These are phyloP conservation scores for Moniliophthora roreri DNA, from an alignment of 1,284 basidiomycete species.

Conservation along the genomic window DNA sequence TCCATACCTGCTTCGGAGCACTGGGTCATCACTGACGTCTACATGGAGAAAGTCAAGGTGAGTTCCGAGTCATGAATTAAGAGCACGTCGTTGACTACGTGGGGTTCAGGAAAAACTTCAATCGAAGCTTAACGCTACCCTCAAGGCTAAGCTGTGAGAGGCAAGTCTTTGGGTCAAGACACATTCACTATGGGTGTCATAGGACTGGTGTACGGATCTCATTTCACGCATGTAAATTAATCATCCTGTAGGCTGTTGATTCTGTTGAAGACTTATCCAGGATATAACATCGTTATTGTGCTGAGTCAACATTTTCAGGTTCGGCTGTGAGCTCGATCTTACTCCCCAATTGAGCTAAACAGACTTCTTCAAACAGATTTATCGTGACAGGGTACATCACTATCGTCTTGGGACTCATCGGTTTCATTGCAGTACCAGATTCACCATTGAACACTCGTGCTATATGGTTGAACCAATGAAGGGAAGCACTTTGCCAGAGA, in stretches of 20 bases:
- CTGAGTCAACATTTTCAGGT: no score
- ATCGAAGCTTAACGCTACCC: conserved; percentile 42
- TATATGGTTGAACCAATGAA: not conserved
- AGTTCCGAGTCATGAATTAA: conserved; percentile 23
- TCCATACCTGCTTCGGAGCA: no score
- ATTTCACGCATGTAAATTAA: no score
- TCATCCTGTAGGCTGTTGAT: no score
- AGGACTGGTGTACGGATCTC: no score
- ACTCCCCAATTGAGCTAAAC: no score
- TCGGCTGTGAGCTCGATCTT: no score
- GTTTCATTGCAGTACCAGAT: not conserved
- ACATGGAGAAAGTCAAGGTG: conserved; percentile 88
- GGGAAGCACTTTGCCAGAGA: not conserved
- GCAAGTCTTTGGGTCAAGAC: no score
- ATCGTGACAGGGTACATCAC: not conserved
- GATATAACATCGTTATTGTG: no score
- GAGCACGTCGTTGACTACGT: conserved; percentile 9
- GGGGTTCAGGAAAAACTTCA: conserved; percentile 51
- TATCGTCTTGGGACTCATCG: not conserved
- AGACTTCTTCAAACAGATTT: not conserved
- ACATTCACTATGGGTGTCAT: no score
- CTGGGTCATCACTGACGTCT: conserved; percentile 90
- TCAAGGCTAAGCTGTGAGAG: not conserved
- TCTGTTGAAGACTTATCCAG: no score
- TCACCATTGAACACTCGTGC: not conserved